Percentiles rank a stretch among this genome's conserved stretches.
phyloP scores from a whole-genome alignment of 208 protist species.

The Naegleria gruberi region DNA sequence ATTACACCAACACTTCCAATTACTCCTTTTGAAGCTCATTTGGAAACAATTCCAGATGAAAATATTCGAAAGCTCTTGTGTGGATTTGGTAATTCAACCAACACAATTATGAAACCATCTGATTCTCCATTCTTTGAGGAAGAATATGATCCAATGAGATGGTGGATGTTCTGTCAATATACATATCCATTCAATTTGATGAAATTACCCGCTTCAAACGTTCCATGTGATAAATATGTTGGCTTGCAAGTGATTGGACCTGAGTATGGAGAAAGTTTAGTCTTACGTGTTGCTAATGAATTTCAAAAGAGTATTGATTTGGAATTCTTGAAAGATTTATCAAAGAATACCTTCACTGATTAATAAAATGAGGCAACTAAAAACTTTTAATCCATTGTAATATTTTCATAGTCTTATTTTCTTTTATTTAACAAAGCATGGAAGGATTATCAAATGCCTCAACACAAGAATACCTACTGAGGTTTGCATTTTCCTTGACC shows the following conservation, averaged over 20 bases:
- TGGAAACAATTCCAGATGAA: not conserved
- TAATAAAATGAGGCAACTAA: no score
- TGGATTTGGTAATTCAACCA: not conserved
- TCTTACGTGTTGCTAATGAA: not conserved
- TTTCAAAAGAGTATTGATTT: not conserved
- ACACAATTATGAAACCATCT: not conserved
- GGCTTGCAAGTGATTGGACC: not conserved
- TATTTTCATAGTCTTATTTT: no score
- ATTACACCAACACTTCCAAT: conserved; percentile 4
- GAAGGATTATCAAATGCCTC: no score
- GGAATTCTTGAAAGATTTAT: not conserved
- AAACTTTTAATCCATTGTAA: no score
- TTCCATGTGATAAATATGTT: not conserved
- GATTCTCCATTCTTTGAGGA: not conserved
- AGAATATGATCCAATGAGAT: not conserved
- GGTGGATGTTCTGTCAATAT: not conserved
- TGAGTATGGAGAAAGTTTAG: not conserved
- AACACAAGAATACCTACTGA: no score
- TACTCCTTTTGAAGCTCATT: not conserved
- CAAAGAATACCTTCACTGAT: no score
- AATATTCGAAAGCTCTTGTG: not conserved
- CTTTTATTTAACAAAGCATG: no score
- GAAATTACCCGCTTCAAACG: not conserved
- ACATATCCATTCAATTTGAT: conserved; percentile 13
- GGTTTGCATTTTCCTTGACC: no score